Base-by-base conservation (phyloP, 2,329 filamentous ascomycete species). In the Colletotrichum australisinense region DNA sequence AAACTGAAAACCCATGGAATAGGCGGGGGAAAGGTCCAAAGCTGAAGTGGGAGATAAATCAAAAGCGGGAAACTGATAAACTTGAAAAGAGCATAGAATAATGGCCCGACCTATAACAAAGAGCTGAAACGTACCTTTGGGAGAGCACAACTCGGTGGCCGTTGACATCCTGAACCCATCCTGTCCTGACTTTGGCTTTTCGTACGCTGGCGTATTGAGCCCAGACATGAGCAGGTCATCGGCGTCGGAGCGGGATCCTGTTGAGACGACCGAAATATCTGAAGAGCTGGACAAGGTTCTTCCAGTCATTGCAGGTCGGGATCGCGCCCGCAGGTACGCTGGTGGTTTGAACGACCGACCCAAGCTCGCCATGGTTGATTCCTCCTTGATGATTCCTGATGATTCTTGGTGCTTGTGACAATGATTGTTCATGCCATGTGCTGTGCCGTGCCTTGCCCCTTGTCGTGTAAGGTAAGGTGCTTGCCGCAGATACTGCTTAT, bases 321-420 rank as follows among this genome's bases (percentile, higher is more conserved):
- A 49, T 74, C 85, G 81, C 22, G 79, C 78, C 59, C 84, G 83
- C 42, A 87, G 80, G 75, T 85, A 86, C 28, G 82, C 82, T 53
- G 86, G 80, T 8, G 86, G 83, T 76, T 88, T 86, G 79, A 89
- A 84, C 14, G 87, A 87, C 76, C 86, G 85, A 58, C 85, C 83
- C 72, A 88, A 81, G 78, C 81, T 85, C 72, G 87, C 83, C 87
- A 89, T 89, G 66, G 56, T 76, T 67, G 69, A 62, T 49, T 52
- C 42, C 63, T 72, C 68, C 30, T 42, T 72, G 24, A n/a, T 52
- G 30, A 24, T 42, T 35, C 38, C 35, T 59, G 53, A 30, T 35
- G 49, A 22, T 67, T 35, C 11, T 26, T 30, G 60, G 11, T 38
- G 26, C 26, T 24, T 52, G 16, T 57, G 35, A 9, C 22, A 35